Base-by-base conservation (phyloP, 2,329 filamentous ascomycete species). In the Penicillium polonicum region DNA sequence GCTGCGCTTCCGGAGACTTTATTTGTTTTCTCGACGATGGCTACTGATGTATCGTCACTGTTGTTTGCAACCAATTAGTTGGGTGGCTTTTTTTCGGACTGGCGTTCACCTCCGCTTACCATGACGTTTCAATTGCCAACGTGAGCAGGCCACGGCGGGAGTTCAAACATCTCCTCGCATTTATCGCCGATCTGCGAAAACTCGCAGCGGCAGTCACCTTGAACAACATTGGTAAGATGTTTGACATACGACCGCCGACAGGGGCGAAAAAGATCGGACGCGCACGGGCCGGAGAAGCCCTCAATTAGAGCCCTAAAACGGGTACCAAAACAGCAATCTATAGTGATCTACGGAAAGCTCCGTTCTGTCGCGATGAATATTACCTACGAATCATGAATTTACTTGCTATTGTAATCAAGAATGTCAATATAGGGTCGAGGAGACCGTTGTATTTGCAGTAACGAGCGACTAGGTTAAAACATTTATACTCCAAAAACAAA, bases 11-110 rank as follows among this genome's bases (percentile, higher is more conserved):
- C 43, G 10, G 38, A 31, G 0, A 50, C 63, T 5, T 36, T 38
- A 12, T 56, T 61, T 31, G 74, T 67, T 65, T 86, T 88, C 53
- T 90, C 85, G 39, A 97, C 81, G 48, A 97, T 76, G 31, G 93
- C 89, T 21, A 97, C 92, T 57, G 89, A 92, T 1, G 92, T 96
- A 78, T 97, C 93, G 76, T 97, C 93, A 81, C 93, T 80, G 48
- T 45, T 52, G 27, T 35, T 29, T n/a, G 48, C n/a, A n/a, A 10
- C 15, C 23, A 31, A 36, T 52, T 38, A 53, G 48, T 36, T 43
- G 46, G 6, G 27, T 10, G 15, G 25, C 10, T 25, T 48, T 38
- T 33, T 55, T 27, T 27, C 9, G 31, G 48, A 21, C 36, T 3
- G 44, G 33, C 7, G 19, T 49, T 13, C 7, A 35, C 13, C 31